Conservation (phyloP, 192 early-diverging fungal genomes). For the Borealophlyctis nickersoniae region DNA sequence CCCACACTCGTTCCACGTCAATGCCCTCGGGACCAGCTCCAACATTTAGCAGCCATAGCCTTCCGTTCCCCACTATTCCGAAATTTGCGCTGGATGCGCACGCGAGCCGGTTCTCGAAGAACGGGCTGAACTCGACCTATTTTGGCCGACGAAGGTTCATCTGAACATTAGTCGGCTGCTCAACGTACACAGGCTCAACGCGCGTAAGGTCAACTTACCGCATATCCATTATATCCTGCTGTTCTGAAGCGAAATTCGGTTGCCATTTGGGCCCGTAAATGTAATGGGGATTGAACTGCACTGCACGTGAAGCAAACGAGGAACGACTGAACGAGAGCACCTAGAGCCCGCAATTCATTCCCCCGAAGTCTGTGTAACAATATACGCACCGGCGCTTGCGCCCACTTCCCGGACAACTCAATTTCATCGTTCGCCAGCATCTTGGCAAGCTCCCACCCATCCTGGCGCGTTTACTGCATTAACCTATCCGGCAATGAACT, state of each 20-base stretch:
- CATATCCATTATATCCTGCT: slow-evolving; percentile 83
- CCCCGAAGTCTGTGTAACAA: too few species aligned
- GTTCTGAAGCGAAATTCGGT: slow-evolving; percentile 58
- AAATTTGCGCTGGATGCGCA: slow-evolving; percentile 89
- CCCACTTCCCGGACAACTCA: too few species aligned
- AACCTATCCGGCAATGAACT: background rate
- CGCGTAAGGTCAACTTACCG: slow-evolving; percentile 45
- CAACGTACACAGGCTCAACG: background rate
- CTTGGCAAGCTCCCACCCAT: too few species aligned
- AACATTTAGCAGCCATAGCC: slow-evolving; percentile 72
- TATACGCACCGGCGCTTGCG: too few species aligned
- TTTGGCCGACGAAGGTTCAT: background rate
- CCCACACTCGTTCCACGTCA: slow-evolving; percentile 59
- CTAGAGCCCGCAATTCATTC: too few species aligned
- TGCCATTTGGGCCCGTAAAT: too few species aligned
- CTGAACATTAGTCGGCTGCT: background rate
- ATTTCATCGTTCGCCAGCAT: too few species aligned
- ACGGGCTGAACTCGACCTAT: slow-evolving; percentile 89
- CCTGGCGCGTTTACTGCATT: too few species aligned
- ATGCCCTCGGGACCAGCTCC: slow-evolving; percentile 34
- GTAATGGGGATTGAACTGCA: too few species aligned
- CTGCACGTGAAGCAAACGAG: slow-evolving; percentile 10
- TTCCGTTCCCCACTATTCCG: slow-evolving; percentile 95
- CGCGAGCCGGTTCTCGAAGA: slow-evolving; percentile 85
- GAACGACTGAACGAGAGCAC: slow-evolving; percentile 3